These are phyloP conservation scores for Diddensiella caesifluorescens DNA, from an alignment of 805 yeast species.

Conservation along the genomic window DNA sequence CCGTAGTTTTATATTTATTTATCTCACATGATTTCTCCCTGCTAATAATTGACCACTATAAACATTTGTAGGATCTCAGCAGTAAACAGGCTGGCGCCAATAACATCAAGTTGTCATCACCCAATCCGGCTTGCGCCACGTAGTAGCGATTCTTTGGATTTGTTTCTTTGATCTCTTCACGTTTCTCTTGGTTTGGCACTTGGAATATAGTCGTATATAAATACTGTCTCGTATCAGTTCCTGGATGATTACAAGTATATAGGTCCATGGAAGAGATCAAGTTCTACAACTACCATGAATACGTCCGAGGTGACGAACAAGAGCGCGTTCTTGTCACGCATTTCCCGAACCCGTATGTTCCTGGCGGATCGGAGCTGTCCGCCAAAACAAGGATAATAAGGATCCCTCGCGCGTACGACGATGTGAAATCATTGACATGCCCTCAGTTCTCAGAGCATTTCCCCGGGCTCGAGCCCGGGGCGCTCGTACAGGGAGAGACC, in stretches of 20 bases:
- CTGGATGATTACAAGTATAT: too few species aligned
- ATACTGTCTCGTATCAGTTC: too few species aligned
- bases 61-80: too few species aligned
- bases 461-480: constrained; percentile 26
- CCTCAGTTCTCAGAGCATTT: constrained; percentile 22
- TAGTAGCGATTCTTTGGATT: too few species aligned
- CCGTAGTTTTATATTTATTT: background rate
- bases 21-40: background rate
- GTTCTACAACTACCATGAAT: constrained; percentile 24
- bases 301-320: constrained; percentile 4
- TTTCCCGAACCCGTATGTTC: constrained; percentile 30
- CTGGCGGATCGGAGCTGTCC: constrained; percentile 18
- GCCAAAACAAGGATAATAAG: constrained; percentile 16
- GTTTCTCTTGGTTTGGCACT: too few species aligned
- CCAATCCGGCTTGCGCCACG: too few species aligned
- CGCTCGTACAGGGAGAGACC: constrained; percentile 9
- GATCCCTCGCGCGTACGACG: constrained; percentile 19
- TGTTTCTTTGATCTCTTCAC: too few species aligned
- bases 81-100: too few species aligned
- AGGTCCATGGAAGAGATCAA: too few species aligned
- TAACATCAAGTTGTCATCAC: too few species aligned
- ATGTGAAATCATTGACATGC: constrained; percentile 1
- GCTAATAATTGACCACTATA: background rate
- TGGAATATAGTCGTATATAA: too few species aligned
- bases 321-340: constrained; percentile 11